Evolutionary conservation across 2,329 filamentous ascomycete genomes (phyloP).

Genomic region (Aureobasidium sp.): DNA sequence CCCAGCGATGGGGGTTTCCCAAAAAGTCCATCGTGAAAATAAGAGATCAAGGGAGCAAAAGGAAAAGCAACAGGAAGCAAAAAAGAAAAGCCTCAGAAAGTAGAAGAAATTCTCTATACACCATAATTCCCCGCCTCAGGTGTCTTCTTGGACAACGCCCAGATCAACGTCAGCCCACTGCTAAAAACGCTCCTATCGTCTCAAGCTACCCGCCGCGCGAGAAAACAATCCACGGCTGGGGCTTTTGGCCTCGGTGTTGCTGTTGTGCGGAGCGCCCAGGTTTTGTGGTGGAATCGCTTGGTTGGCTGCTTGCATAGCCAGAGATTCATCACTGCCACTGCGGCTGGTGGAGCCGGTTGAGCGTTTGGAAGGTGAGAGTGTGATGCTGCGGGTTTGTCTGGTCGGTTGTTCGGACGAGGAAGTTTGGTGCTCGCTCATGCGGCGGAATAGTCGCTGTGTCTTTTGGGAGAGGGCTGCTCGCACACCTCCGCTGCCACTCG

Average conservation of each 20-base stretch:
- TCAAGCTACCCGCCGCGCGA: not conserved
- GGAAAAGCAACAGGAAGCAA: not conserved
- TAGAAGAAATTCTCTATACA: not conserved
- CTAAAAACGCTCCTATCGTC: constrained; percentile 1
- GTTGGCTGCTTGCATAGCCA: constrained; percentile 3
- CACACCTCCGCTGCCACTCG: not conserved
- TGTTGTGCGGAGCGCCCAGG: not conserved
- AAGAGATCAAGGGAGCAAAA: not conserved
- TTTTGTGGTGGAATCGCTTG: not conserved
- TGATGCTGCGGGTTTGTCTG: not conserved
- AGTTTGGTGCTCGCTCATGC: constrained; percentile 21
- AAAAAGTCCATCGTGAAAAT: not conserved
- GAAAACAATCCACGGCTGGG: not conserved
- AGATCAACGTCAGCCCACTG: not conserved
- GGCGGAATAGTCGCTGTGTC: constrained; percentile 25
- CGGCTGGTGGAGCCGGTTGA: not conserved
- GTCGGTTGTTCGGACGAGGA: not conserved
- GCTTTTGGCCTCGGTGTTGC: not conserved
- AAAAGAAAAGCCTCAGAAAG: not conserved
- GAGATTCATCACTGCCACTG: not conserved
- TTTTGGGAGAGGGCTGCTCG: constrained; percentile 17
- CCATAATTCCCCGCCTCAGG: not conserved
- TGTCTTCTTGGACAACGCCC: no score
- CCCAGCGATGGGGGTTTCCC: not conserved
- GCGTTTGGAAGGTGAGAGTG: not conserved